Base-by-base conservation (phyloP, 2,329 filamentous ascomycete species). In the Dactylellina sp. region DNA sequence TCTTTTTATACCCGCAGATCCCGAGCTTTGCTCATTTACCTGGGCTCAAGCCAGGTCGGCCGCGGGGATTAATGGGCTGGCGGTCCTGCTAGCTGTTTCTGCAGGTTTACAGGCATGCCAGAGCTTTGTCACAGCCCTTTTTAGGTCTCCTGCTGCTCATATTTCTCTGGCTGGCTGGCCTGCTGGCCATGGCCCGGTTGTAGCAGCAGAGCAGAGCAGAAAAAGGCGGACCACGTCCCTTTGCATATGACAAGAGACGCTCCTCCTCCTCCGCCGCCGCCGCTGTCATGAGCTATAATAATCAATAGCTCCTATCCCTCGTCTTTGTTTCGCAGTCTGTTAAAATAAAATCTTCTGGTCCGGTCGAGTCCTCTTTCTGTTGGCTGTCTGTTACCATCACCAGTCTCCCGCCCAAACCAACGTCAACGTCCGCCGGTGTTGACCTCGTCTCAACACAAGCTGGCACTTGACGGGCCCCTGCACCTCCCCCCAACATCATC, bases 201-300 rank as follows among this genome's bases (percentile, higher is more conserved):
- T n/a, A n/a, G n/a, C n/a, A n/a, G n/a, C n/a, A n/a, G n/a, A n/a
- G n/a, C n/a, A n/a, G n/a, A n/a, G n/a, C n/a, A n/a, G n/a, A n/a
- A n/a, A n/a, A n/a, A n/a, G n/a, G n/a, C n/a, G n/a, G n/a, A 59
- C 59, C 66, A 71, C 66, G 59, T 71, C 66, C 66, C 50, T 63
- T 42, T 71, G 66, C 66, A 64, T 62, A 71, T 62, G n/a, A n/a
- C n/a, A n/a, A n/a, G n/a, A n/a, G n/a, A n/a, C n/a, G 50, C 61
- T 56, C 40, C 25, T 40, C 37, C 37, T 24, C 16, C 62, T 50
- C 16, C n/a, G 16, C 12, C 28, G 5, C 24, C 35, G 9, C 28
- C 25, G 9, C 25, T 25, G 24, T n/a, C 46, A 37, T 7, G 25
- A 16, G 28, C 25, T 55, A 32, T 4, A 32, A 9, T 32, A 32